phyloP scores from a whole-genome alignment of 129 eudicot genomes.

The Flaveria brownii region DNA sequence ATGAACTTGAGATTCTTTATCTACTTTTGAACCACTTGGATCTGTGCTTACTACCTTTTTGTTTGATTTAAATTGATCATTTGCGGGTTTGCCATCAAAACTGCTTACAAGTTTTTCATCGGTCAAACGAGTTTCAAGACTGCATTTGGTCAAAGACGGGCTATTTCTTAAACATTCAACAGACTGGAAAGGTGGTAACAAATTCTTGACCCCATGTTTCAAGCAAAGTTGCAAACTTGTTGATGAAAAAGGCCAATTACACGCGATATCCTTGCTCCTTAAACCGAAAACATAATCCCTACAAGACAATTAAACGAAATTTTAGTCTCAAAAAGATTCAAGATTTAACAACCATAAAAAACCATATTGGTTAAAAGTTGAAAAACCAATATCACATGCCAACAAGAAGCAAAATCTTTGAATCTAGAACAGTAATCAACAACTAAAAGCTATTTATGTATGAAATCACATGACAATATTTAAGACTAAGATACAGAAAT shows the following conservation, averaged over 20 bases:
- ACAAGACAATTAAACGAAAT: slow-evolving; percentile 33
- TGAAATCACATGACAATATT: slow-evolving; percentile 36
- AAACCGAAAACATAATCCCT: slow-evolving; percentile 73
- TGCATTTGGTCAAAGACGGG: slow-evolving; percentile 31
- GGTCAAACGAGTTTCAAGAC: slow-evolving; percentile 27
- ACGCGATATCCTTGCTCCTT: slow-evolving; percentile 64
- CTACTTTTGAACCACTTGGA: slow-evolving; percentile 27
- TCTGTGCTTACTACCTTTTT: slow-evolving; percentile 23
- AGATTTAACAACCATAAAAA: slow-evolving; percentile 15
- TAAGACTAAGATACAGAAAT: slow-evolving; percentile 20
- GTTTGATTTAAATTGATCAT: slow-evolving; percentile 12
- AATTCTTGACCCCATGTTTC: slow-evolving; percentile 67
- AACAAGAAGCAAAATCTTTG: slow-evolving; percentile 13
- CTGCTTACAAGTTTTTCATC: slow-evolving; percentile 36
- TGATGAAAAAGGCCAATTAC: slow-evolving; percentile 82
- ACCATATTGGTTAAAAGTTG: not conserved
- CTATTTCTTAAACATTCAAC: slow-evolving; percentile 44
- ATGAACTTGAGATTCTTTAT: slow-evolving; percentile 24
- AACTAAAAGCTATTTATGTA: slow-evolving; percentile 25
- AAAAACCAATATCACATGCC: slow-evolving; percentile 36
- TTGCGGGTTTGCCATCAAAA: slow-evolving; percentile 24
- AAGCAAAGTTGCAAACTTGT: slow-evolving; percentile 69
- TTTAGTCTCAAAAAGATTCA: slow-evolving; percentile 17
- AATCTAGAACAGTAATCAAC: slow-evolving; percentile 23
- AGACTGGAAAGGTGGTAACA: slow-evolving; percentile 83